Evolutionary conservation across 1,139 yeast species (phyloP).

Genomic region (Wickerhamomyces sp.): DNA sequence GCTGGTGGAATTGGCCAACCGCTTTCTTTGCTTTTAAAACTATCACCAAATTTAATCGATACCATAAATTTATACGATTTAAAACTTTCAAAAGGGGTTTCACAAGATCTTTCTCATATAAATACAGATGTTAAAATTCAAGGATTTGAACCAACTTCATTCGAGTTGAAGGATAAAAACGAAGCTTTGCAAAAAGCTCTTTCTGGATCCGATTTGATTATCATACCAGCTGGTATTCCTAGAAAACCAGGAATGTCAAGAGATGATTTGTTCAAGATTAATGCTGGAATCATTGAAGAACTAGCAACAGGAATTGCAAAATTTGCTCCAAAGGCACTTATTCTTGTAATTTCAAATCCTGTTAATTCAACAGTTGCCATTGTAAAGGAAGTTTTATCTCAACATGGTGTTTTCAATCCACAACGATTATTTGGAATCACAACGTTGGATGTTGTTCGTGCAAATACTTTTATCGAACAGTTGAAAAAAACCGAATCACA

Average conservation of each 20-base stretch:
- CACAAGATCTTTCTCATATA: constrained; percentile 70
- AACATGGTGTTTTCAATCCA: constrained; percentile 48
- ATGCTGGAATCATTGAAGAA: constrained; percentile 61
- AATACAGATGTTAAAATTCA: constrained; percentile 52
- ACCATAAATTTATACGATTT: constrained; percentile 62
- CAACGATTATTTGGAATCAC: constrained; percentile 68
- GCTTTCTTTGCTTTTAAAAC: constrained; percentile 56
- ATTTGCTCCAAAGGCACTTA: constrained; percentile 55
- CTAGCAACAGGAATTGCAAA: constrained; percentile 55
- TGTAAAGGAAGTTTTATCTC: constrained; percentile 65
- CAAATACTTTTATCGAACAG: constrained; percentile 57
- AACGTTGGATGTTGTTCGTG: constrained; percentile 65
- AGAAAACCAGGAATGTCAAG: constrained; percentile 80
- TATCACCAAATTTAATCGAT: constrained; percentile 45
- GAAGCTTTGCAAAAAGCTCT: constrained; percentile 45
- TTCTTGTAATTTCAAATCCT: constrained; percentile 68
- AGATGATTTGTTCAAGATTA: constrained; percentile 69
- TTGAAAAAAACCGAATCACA: constrained; percentile 8
- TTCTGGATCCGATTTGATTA: constrained; percentile 50
- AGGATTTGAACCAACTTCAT: constrained; percentile 47
- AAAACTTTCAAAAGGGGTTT: constrained; percentile 65
- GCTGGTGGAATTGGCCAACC: constrained; percentile 85
- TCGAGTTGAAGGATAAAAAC: constrained; percentile 36
- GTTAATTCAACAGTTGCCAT: constrained; percentile 74
- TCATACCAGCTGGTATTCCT: constrained; percentile 81